Base-by-base conservation (phyloP, 306 rosid species). In the Medicago ruthenica region DNA sequence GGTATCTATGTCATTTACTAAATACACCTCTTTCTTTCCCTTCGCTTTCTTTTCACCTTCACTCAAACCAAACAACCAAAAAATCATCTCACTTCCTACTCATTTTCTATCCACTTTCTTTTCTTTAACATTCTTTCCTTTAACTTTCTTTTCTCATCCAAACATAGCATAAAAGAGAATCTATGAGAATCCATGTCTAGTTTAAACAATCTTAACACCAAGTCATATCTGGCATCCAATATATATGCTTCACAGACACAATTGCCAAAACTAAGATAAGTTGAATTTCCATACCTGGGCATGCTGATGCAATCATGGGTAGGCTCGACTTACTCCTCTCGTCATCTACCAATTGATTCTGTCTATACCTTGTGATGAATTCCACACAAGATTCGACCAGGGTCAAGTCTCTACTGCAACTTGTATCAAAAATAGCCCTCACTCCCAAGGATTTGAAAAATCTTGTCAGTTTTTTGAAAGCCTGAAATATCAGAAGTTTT, bases 281-380 rank as follows among this genome's bases (percentile, higher is more conserved):
- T 45, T 79, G 24, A 76, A 70, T 21, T 70, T 48, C 9, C 27
- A 83, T 88, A 95, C 97, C 98, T 86, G 98, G 98, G 86, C 98
- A 95, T 37, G 98, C 96, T n/a, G 98, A 95, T 9, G 98, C 85
- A 69, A 95, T 89, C 96, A 95, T 85, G 62, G 98, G 98, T 45
- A 95, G 63, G 39, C 85, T 67, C 24, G 87, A 76, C 55, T 87
- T 86, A 81, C 75, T 76, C 50, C 74, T 76, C 44, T 76, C 90
- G 36, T 83, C 90, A 40, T 86, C 90, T 36, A 54, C 58, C 37
- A 37, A 67, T 71, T 89, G 89, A 54, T 76, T 88, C 73, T 88
- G 83, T 83, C 71, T 84, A 85, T 92, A 92, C 76, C 97, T 84
- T 74, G 87, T 74, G 57, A 90, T 84, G 88, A 90, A 95, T 70